Base-by-base conservation (phyloP, 352 stramenopile genomes). In the Pythium graminicola region DNA sequence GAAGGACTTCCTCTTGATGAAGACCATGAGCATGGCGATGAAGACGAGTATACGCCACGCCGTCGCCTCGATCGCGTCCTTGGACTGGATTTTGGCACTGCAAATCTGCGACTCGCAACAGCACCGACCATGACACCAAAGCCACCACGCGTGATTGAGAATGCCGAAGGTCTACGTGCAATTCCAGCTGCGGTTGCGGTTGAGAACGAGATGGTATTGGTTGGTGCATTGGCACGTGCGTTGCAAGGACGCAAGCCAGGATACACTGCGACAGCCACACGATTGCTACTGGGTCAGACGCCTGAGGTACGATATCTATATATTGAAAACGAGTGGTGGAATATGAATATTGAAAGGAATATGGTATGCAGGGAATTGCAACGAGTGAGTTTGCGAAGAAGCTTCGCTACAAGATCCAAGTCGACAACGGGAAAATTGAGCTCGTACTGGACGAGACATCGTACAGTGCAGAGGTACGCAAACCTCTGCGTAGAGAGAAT, bases 131-230 rank as follows among this genome's bases (percentile, higher is more conserved):
- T 73, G 11, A 55, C 49, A 26, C 19, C 29, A 14, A 22, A 2
- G 6, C 24, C 41, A 11, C 61, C 72, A 14, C 76, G 68, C 3
- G 70, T 86, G 32, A 64, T 86, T 23, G 73, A 84, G 50, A 85
- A 67, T 28, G 70, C 69, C 1, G 76, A 87, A 35, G 76, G 76
- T 7, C 45, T 79, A 27, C 65, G 76, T 0, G 70, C 70, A 41
- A 76, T 76, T 22, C 70, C 73, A 9, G 73, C 76, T 8, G 73
- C 73, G 0, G 73, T 87, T 17, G 73, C 73, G 3, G 69, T 85
- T 22, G 72, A 84, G 48, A 87, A 85, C 38, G 76, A 63, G 39
- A 70, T 16, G 31, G 69, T 81, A 16, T 67, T 74, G 17, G 68
- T 87, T 8, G 76, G 73, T 7, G 57, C 72, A 5, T 53, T 87